phyloP scores from a whole-genome alignment of 106 monocot species.

The Alisma plantagoaquatica region DNA sequence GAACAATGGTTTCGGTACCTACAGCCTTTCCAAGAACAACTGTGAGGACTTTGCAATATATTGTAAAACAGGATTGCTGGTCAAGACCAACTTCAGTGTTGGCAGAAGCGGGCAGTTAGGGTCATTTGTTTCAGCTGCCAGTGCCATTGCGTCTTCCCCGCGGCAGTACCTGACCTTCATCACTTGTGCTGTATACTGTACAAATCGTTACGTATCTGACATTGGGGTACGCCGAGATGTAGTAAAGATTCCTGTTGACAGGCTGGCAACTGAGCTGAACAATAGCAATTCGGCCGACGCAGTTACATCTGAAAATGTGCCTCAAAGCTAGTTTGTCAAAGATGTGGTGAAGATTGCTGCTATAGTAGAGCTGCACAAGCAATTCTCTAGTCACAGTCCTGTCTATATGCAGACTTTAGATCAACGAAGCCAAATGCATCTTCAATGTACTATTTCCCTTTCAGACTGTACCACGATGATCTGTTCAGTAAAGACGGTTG shows the following conservation, averaged over 20 bases:
- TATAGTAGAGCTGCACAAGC: no score
- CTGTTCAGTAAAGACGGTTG: no score
- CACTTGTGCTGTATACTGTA: conserved; percentile 60
- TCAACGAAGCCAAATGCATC: no score
- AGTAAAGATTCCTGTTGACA: conserved; percentile 52
- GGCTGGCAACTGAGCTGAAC: conserved; percentile 23
- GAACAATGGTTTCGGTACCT: conserved; percentile 59
- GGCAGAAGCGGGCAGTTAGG: conserved; percentile 78
- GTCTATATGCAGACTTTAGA: no score
- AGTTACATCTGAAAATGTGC: no score
- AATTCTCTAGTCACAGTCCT: no score
- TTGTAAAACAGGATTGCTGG: conserved; percentile 63
- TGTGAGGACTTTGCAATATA: conserved; percentile 90
- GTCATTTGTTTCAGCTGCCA: conserved; percentile 52
- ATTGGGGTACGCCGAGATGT: conserved; percentile 61
- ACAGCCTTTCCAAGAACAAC: conserved; percentile 72
- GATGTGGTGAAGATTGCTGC: no score
- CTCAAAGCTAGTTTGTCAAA: no score
- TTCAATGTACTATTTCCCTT: no score
- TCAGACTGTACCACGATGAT: no score
- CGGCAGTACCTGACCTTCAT: conserved; percentile 43
- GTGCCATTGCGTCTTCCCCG: conserved; percentile 51
- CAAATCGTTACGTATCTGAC: conserved; percentile 55
- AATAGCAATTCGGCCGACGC: no score
- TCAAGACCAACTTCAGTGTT: conserved; percentile 43